Conservation (phyloP, 1,139 yeast species). For the Saccharomycopsis hybrid region DNA sequence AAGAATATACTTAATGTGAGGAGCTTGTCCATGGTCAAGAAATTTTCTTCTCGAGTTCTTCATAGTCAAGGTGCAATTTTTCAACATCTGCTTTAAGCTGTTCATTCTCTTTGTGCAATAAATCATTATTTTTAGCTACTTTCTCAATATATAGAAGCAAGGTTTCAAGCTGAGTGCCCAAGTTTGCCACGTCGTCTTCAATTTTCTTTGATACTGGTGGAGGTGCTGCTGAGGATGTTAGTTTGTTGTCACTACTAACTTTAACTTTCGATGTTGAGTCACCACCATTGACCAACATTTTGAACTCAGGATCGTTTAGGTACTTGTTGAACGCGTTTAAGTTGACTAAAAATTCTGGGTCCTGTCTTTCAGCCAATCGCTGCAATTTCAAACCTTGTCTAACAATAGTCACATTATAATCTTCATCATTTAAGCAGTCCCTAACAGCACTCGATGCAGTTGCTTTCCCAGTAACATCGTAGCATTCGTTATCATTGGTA, state of each 20-base stretch:
- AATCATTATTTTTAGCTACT: slow-evolving; percentile 3
- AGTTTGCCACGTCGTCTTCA: slow-evolving; percentile 9
- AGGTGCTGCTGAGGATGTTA: neutral
- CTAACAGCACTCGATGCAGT: no score
- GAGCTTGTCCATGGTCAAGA: no score
- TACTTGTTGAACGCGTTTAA: slow-evolving; percentile 42
- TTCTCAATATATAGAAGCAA: slow-evolving; percentile 5
- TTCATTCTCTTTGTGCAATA: slow-evolving; percentile 11
- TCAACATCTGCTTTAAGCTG: slow-evolving; percentile 9
- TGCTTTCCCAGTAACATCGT: no score
- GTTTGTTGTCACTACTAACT: no score
- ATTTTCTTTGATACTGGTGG: neutral
- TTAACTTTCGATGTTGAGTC: no score
- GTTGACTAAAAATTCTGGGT: slow-evolving; percentile 58
- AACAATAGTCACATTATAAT: slow-evolving; percentile 38
- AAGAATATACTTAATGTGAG: no score
- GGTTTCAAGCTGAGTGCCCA: slow-evolving; percentile 6
- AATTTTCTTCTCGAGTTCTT: no score
- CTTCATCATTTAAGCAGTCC: slow-evolving; percentile 25
- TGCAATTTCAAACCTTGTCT: slow-evolving; percentile 44
- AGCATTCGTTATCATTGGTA: no score
- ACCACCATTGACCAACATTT: no score
- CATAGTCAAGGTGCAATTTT: no score
- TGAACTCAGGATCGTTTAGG: slow-evolving; percentile 33
- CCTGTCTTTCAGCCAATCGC: slow-evolving; percentile 57